Conservation (phyloP, 1,139 yeast genomes). For the Sugiyamaella novakii region DNA sequence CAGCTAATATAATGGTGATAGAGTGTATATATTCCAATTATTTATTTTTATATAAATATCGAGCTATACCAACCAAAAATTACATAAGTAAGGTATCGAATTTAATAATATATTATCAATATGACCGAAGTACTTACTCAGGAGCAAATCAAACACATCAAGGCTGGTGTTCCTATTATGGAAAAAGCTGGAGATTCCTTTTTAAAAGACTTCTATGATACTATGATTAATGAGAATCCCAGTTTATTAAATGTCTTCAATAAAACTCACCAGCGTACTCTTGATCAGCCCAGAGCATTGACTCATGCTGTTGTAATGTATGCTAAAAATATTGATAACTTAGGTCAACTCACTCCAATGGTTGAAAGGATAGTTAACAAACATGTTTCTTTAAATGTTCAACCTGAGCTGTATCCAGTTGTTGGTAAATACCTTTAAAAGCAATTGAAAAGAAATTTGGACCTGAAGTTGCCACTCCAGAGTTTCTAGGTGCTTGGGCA, state of each 20-base stretch:
- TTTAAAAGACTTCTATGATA: conserved; percentile 56
- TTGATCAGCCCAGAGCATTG: conserved; percentile 64
- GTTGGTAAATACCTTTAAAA: conserved; percentile 60
- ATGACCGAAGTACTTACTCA: conserved; percentile 27
- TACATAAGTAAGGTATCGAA: too few relatives aligned
- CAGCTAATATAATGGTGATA: too few relatives aligned
- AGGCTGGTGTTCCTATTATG: conserved; percentile 61
- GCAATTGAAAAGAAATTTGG: conserved; percentile 62
- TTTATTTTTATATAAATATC: too few relatives aligned
- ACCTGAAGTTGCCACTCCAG: conserved; percentile 55
- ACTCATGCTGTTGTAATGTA: conserved; percentile 65
- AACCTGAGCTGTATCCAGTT: conserved; percentile 64
- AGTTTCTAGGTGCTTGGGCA: conserved; percentile 65
- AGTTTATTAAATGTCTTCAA: conserved; percentile 64
- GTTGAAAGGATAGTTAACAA: conserved; percentile 64
- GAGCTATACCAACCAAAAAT: too few relatives aligned
- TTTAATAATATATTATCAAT: too few relatives aligned
- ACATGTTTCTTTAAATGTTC: conserved; percentile 65
- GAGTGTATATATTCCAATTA: too few relatives aligned
- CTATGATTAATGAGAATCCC: conserved; percentile 57
- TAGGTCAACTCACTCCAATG: conserved; percentile 55
- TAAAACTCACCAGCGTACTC: conserved; percentile 56
- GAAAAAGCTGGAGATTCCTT: conserved; percentile 58
- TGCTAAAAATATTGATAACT: conserved; percentile 64
- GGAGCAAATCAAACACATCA: conserved; percentile 48